These are phyloP conservation scores for Pseudopyricularia cyperi DNA, from an alignment of 2,329 filamentous ascomycete species.

Conservation along the genomic window DNA sequence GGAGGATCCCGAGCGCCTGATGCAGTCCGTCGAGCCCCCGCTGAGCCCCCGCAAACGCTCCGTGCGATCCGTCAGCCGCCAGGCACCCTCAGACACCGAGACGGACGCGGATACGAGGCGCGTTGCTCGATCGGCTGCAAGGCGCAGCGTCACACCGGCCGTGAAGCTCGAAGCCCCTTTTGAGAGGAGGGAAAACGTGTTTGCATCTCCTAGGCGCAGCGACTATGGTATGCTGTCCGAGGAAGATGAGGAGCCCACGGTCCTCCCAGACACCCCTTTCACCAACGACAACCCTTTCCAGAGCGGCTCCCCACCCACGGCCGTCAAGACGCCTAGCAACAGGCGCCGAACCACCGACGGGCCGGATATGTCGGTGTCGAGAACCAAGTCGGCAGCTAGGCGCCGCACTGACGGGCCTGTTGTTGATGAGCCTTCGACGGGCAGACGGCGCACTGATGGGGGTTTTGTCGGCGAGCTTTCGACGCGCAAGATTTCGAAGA, in stretches of 20 bases:
- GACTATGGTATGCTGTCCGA: not conserved
- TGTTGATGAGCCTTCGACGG: constrained; percentile 33
- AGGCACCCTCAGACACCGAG: constrained; percentile 39
- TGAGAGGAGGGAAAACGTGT: constrained; percentile 14
- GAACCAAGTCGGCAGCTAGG: not conserved
- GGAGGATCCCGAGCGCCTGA: constrained; percentile 9
- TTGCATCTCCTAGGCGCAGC: not conserved
- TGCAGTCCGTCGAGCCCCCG: constrained; percentile 15
- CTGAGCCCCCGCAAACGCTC: constrained; percentile 40
- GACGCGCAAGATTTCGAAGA: constrained; percentile 39
- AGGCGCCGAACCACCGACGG: constrained; percentile 33
- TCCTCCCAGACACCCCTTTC: constrained; percentile 18
- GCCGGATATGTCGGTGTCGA: constrained; percentile 9
- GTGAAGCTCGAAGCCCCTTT: constrained; percentile 42
- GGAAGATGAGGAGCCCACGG: not conserved
- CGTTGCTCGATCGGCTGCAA: not conserved
- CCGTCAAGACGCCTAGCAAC: constrained; percentile 30
- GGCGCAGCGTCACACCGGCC: constrained; percentile 37
- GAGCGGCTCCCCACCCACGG: constrained; percentile 56
- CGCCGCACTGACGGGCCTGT: constrained; percentile 19
- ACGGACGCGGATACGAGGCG: constrained; percentile 25
- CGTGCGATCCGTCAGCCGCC: constrained; percentile 40
- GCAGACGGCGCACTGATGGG: constrained; percentile 30
- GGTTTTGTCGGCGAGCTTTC: constrained; percentile 36
- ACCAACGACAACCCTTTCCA: constrained; percentile 90